Base-by-base conservation (phyloP, 805 yeast genomes). In the Lachancea lanzarotensis region DNA sequence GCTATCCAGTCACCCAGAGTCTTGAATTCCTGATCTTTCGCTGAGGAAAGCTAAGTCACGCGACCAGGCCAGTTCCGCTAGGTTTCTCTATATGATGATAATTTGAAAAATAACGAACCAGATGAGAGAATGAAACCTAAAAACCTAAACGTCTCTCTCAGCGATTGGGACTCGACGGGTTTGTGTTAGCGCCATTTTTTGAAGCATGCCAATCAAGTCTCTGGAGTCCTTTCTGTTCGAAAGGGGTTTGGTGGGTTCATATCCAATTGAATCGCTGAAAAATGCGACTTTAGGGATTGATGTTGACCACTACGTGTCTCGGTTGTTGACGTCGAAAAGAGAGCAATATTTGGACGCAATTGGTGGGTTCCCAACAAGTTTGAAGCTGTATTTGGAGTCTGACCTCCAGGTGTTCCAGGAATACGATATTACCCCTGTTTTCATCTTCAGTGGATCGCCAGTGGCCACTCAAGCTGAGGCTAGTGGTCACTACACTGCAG, bases 271-370 rank as follows among this genome's bases (percentile, higher is more conserved):
- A 31, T 67, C 78, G 3, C 68, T 88, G 46, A 76, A 71, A 45
- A 79, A 81, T 55, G 75, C 90, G 22, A 76, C 82, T 13, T 67
- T 88, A 42, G 96, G 95, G 45, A 84, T 88, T 37, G 96, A 89
- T 60, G 93, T 82, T 12, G 84, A 79, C 52, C 89, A 87, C 59
- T 89, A 87, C 56, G 63, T 87, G 32, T 70, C 84, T 20, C 67
- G 86, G 43, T 70, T 84, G 35, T 64, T 84, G 48, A 56, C 81
- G 4, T 70, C 70, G 52, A 80, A 79, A 51, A 79, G 78, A 45
- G 95, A 86, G 53, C 82, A 82, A 40, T 76, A 75, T 48, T 62
- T 80, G 34, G 83, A 81, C 40, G 95, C 93, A 9, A 74, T 84
- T 51, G 95, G 95, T 19, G 95, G 95, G 0, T 74, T 82, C 45